Conservation (phyloP, 2,329 filamentous ascomycete genomes). For the Trichoderma simmonsii region DNA sequence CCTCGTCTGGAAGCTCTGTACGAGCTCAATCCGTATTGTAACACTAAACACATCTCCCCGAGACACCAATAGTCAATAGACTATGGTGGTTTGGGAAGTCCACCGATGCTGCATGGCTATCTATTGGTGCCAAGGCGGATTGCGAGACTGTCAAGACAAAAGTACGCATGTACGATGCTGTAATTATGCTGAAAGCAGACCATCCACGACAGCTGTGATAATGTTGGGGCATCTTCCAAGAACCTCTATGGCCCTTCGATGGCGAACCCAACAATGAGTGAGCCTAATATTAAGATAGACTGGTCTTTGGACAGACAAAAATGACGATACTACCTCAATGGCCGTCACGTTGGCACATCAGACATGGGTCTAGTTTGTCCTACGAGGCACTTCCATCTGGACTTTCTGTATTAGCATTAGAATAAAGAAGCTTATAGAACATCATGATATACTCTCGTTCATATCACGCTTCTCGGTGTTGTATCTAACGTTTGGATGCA, state of each 20-base stretch:
- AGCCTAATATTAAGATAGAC: background rate
- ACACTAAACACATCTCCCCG: background rate
- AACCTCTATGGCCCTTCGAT: background rate
- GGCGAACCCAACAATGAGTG: background rate
- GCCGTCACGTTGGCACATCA: background rate
- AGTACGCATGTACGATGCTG: background rate
- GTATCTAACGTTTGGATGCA: background rate
- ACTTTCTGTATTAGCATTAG: background rate
- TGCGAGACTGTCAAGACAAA: background rate
- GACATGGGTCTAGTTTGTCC: background rate
- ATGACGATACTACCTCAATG: background rate
- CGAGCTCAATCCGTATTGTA: constrained; percentile 1
- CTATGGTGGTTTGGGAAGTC: constrained; percentile 12
- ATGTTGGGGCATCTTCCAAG: background rate
- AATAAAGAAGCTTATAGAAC: background rate
- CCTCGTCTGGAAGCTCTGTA: constrained; percentile 14
- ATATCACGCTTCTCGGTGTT: background rate
- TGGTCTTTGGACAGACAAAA: background rate
- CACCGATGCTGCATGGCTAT: background rate
- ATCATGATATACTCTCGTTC: background rate
- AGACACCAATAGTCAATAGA: background rate
- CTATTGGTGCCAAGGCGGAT: constrained; percentile 4
- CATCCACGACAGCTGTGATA: background rate
- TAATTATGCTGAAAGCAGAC: background rate
- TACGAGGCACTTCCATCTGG: background rate